phyloP scores from a whole-genome alignment of 164 flowering plant species.

The Chloranthus sessilifolius region DNA sequence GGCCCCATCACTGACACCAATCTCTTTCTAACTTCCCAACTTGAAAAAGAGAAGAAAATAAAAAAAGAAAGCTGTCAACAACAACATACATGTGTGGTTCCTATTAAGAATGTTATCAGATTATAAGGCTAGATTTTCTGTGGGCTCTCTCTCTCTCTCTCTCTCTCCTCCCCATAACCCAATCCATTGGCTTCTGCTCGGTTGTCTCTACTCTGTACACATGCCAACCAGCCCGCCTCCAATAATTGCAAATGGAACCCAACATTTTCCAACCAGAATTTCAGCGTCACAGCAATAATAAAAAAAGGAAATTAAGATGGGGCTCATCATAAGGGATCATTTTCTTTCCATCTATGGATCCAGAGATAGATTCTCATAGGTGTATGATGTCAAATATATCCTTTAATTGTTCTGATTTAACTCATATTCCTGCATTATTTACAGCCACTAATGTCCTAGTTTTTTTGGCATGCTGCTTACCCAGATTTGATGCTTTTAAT shows the following conservation, averaged over 20 bases:
- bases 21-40: conserved; percentile 8
- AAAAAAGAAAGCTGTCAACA: background rate
- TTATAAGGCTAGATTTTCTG: background rate
- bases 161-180: conserved; percentile 1
- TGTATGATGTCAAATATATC: conserved; percentile 9
- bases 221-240: conserved; percentile 2
- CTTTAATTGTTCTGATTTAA: background rate
- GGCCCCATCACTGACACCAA: conserved; percentile 14
- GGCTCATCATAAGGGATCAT: background rate
- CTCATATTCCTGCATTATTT: background rate
- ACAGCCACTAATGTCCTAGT: background rate
- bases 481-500: too few species aligned
- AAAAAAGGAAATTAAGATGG: background rate
- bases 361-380: background rate
- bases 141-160: conserved; percentile 5
- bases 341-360: conserved; percentile 1
- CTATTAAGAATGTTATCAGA: conserved; percentile 10
- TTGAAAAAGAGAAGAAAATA: background rate
- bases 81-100: conserved; percentile 3
- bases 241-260: conserved; percentile 6
- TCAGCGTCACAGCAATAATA: background rate
- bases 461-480: too few species aligned
- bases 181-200: conserved; percentile 1
- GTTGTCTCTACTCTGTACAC: too few species aligned
- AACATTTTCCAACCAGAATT: background rate